Percentiles rank a stretch among this genome's conserved stretches.
These are phyloP conservation scores for Massariosphaeria phaeospora DNA, from an alignment of 495 filamentous ascomycete genomes.

Conservation along the genomic window DNA sequence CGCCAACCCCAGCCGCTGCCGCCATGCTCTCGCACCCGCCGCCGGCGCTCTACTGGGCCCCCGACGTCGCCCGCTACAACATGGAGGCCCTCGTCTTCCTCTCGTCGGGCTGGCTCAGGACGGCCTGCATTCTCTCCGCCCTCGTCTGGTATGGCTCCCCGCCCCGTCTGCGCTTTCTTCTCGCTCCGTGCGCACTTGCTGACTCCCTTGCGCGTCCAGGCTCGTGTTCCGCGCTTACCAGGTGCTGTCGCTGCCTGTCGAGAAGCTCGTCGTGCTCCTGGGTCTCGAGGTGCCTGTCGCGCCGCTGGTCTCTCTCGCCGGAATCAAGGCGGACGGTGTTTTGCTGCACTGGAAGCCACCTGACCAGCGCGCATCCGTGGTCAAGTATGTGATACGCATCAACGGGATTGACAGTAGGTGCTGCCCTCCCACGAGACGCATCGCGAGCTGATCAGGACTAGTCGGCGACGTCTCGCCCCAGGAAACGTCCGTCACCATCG, in stretches of 20 bases:
- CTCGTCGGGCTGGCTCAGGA: slow-evolving; percentile 33
- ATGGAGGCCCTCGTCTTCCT: slow-evolving; percentile 30
- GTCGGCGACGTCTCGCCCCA: slow-evolving; percentile 78
- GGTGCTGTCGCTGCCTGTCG: slow-evolving; percentile 82
- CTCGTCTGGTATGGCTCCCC: slow-evolving; percentile 28
- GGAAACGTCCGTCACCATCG: slow-evolving; percentile 86
- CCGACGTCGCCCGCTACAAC: slow-evolving; percentile 26
- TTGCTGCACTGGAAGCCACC: slow-evolving; percentile 88
- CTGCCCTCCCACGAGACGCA: neutral
- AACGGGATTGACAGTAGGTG: slow-evolving; percentile 83
- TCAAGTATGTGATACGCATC: slow-evolving; percentile 85
- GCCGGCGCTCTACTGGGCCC: slow-evolving; percentile 26
- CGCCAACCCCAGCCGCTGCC: slow-evolving; percentile 2
- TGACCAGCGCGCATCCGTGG: slow-evolving; percentile 67
- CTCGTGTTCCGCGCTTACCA: slow-evolving; percentile 75
- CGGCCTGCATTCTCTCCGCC: slow-evolving; percentile 28
- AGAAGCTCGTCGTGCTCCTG: slow-evolving; percentile 80
- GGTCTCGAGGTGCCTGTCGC: slow-evolving; percentile 89
- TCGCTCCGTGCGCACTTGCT: neutral
- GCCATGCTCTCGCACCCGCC: slow-evolving; percentile 27
- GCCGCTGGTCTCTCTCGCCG: slow-evolving; percentile 86
- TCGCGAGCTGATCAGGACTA: slow-evolving; percentile 36
- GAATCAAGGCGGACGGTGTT: slow-evolving; percentile 77
- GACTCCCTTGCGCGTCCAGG: slow-evolving; percentile 45
- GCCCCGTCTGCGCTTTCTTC: neutral